Percentiles rank a stretch among this genome's conserved stretches.
Conservation (phyloP, 2,329 filamentous ascomycete genomes). For the Verticillium klebahnii region DNA sequence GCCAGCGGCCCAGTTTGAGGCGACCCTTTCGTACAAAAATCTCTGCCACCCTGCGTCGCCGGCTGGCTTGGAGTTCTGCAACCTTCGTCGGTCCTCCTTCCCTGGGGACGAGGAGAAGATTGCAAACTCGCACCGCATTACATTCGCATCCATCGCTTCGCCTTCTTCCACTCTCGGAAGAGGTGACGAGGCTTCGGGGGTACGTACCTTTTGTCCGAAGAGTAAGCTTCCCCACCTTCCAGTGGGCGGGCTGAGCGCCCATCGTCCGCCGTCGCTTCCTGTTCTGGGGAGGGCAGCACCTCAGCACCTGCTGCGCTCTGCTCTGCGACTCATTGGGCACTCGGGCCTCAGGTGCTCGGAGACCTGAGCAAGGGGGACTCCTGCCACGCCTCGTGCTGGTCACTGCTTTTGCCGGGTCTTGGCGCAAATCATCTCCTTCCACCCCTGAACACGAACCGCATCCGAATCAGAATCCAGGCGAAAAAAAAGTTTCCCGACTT, state of each 20-base stretch:
- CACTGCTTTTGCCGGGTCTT: not conserved
- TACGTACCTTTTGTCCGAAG: not conserved
- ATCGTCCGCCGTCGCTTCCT: not conserved
- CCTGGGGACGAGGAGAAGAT: not conserved
- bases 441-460: not conserved
- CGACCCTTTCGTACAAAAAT: not conserved
- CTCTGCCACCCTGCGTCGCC: not conserved
- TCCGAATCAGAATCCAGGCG: not conserved
- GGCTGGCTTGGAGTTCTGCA: not conserved
- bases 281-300: not conserved
- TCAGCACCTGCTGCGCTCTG: not conserved
- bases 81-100: not conserved
- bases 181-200: not conserved
- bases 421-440: not conserved
- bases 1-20: not conserved
- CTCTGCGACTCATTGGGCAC: not conserved
- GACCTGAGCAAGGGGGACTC: not conserved
- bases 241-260: not conserved
- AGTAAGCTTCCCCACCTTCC: not conserved
- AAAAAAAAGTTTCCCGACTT: slow-evolving; percentile 1
- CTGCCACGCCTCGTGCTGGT: not conserved
- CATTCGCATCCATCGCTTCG: not conserved
- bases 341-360: not conserved
- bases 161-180: not conserved
- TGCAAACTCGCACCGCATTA: not conserved